Evolutionary conservation across 495 filamentous ascomycete species (phyloP).

Genomic region (Talaromyces proteolyticus): DNA sequence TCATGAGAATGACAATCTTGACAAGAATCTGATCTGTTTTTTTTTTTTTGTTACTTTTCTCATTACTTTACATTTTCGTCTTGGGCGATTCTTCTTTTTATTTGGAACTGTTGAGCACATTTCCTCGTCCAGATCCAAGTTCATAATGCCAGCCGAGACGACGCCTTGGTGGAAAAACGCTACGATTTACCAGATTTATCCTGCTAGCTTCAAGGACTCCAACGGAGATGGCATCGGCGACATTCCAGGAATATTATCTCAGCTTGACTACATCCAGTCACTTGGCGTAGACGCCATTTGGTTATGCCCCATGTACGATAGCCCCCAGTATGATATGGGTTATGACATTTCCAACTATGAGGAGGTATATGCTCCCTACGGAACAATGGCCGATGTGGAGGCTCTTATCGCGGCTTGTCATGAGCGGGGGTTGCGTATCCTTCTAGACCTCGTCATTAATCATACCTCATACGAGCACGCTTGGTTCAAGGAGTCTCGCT

Average conservation of each 20-base stretch:
- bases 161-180: conserved; percentile 32
- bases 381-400: conserved; percentile 50
- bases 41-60: not conserved
- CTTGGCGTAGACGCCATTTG: conserved; percentile 35
- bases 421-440: conserved; percentile 42
- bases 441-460: conserved; percentile 56
- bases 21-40: conserved; percentile 3
- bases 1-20: not conserved
- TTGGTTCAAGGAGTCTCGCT: conserved; percentile 51
- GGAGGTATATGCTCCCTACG: conserved; percentile 46
- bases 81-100: not conserved
- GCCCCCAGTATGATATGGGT: conserved; percentile 51
- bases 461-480: conserved; percentile 52
- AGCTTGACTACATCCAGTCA: conserved; percentile 51
- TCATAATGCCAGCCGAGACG: not conserved
- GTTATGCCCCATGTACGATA: conserved; percentile 36
- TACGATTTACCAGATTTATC: conserved; percentile 36
- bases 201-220: conserved; percentile 32
- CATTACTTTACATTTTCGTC: not conserved
- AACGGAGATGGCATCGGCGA: conserved; percentile 47
- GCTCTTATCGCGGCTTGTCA: conserved; percentile 42
- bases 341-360: conserved; percentile 57
- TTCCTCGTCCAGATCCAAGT: not conserved
- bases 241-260: conserved; percentile 51
- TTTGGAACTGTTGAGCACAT: too few species aligned